Conservation (phyloP, 208 protist genomes). For the Trichomonas gallinae region DNA sequence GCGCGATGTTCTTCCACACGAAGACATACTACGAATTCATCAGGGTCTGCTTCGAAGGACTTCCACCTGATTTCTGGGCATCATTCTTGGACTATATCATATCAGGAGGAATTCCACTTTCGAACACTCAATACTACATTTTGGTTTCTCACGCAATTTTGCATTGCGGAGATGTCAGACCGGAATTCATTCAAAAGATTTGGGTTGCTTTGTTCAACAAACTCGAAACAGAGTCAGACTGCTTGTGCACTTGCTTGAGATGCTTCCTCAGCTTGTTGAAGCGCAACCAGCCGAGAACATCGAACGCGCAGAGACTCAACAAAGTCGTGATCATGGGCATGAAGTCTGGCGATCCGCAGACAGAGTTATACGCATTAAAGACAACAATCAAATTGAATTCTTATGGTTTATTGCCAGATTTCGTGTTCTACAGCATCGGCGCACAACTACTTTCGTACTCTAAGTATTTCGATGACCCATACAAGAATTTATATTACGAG, state of each 20-base stretch:
- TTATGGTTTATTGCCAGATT: not conserved
- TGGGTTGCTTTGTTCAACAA: not conserved
- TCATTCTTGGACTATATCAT: not conserved
- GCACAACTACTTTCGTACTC: not conserved
- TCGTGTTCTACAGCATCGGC: not conserved
- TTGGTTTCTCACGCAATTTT: not conserved
- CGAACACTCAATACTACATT: not conserved
- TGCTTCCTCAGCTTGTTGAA: not conserved
- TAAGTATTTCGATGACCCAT: not conserved
- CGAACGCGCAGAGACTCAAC: not conserved
- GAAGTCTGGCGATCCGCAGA: not conserved
- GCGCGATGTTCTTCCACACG: not conserved
- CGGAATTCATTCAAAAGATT: not conserved
- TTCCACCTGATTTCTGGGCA: not conserved
- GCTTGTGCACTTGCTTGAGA: not conserved
- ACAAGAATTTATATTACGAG: not conserved
- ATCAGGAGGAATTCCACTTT: not conserved
- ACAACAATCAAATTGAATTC: not conserved
- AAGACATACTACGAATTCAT: not conserved
- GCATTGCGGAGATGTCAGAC: not conserved
- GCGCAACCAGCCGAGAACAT: not conserved
- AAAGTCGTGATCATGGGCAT: not conserved
- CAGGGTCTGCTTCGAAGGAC: not conserved
- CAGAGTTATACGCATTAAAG: not conserved
- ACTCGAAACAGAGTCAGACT: not conserved